Percentiles rank a stretch among this genome's conserved stretches.
Evolutionary conservation across 352 stramenopile species (phyloP).

Genomic region (Pythium coloratum): DNA sequence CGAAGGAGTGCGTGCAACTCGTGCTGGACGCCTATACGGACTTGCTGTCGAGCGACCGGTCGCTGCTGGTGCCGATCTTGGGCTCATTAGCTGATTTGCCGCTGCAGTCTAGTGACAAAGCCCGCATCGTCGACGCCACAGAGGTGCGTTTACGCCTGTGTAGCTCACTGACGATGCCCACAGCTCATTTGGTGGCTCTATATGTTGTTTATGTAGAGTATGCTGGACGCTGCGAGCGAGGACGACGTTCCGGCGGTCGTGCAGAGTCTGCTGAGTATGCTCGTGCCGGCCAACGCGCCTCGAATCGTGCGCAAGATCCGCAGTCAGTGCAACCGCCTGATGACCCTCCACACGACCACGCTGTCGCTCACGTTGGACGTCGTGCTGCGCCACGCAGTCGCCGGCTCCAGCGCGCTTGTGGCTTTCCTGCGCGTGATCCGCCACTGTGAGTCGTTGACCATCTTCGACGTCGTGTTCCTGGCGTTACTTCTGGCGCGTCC

Average conservation of each 20-base stretch:
- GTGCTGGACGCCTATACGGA: slow-evolving; percentile 76
- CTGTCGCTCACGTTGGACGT: slow-evolving; percentile 62
- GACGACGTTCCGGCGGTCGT: slow-evolving; percentile 79
- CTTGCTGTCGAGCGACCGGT: slow-evolving; percentile 68
- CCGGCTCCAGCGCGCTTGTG: slow-evolving; percentile 46
- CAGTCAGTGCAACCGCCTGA: slow-evolving; percentile 58
- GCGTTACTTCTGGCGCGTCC: slow-evolving; percentile 62
- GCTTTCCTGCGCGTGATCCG: slow-evolving; percentile 49
- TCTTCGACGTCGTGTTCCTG: slow-evolving; percentile 66
- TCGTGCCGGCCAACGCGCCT: slow-evolving; percentile 45
- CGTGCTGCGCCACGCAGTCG: slow-evolving; percentile 63
- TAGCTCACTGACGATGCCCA: not conserved
- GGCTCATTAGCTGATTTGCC: slow-evolving; percentile 78
- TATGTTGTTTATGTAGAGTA: slow-evolving; percentile 29
- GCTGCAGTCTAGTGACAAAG: slow-evolving; percentile 61
- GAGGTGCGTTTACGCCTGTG: slow-evolving; percentile 36
- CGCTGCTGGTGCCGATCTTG: slow-evolving; percentile 77
- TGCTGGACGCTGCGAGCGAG: slow-evolving; percentile 74
- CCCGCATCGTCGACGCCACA: slow-evolving; percentile 54
- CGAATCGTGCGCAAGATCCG: slow-evolving; percentile 59
- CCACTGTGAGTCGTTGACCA: slow-evolving; percentile 41
- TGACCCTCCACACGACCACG: slow-evolving; percentile 36
- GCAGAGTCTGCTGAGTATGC: slow-evolving; percentile 74
- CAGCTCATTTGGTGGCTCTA: not conserved
- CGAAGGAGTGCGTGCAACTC: slow-evolving; percentile 71